A percentile compares a stretch with the other conserved stretches of the same genome.
phyloP scores from a whole-genome alignment of 257 asterid species.

The Catharanthus roseus region DNA sequence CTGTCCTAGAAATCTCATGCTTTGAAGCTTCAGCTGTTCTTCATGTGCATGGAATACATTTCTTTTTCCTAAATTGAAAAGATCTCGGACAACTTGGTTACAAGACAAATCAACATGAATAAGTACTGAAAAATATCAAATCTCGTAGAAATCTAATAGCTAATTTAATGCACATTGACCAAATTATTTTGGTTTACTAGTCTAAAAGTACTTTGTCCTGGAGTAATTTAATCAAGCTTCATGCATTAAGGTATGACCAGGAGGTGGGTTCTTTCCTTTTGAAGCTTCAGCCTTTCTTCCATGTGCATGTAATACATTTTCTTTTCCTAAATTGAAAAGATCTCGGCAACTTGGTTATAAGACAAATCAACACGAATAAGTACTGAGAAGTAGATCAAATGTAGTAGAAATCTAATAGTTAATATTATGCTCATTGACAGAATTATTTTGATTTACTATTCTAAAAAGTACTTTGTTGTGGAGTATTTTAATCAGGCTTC shows the following conservation, averaged over 20 bases:
- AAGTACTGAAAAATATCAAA: not conserved
- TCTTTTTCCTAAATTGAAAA: not conserved
- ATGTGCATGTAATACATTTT: not conserved
- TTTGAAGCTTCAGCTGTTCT: not conserved
- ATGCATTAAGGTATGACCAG: not conserved
- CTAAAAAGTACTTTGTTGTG: not conserved
- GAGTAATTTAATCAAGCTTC: not conserved
- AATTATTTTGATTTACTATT: not conserved
- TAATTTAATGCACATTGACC: not conserved
- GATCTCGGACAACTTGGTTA: not conserved
- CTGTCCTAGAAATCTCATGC: not conserved
- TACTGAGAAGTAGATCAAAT: not conserved
- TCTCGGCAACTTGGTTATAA: not conserved
- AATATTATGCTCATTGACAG: not conserved
- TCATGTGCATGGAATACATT: not conserved
- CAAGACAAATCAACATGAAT: not conserved
- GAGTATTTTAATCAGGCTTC: not conserved
- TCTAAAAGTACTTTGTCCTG: not conserved
- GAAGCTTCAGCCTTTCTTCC: not conserved
- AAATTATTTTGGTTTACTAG: not conserved
- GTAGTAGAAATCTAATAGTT: not conserved
- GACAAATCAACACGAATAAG: not conserved
- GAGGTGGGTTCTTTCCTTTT: not conserved
- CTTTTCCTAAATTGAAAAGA: not conserved
- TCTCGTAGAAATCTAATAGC: no score